Evolutionary conservation across 768 basidiomycete species (phyloP).

Genomic region (Mycena metata): DNA sequence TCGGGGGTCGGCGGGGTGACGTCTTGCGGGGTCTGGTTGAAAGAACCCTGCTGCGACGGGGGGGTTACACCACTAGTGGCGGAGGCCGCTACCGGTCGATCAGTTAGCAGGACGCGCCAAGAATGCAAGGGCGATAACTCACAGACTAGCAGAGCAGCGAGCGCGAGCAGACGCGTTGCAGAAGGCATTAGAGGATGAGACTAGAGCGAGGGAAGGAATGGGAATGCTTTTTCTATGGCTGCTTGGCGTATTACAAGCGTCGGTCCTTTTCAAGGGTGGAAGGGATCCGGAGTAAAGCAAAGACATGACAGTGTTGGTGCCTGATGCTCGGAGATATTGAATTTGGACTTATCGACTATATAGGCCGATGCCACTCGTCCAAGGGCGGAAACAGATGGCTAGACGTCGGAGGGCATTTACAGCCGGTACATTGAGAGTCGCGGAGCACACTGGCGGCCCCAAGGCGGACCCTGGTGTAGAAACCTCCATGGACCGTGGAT

Average conservation of each 20-base stretch:
- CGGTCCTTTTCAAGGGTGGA: too few species aligned
- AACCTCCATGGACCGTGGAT: slow-evolving; percentile 4
- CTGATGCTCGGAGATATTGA: slow-evolving; percentile 27
- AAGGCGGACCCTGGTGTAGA: too few species aligned
- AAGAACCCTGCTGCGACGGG: slow-evolving; percentile 42
- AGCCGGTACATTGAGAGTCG: background rate
- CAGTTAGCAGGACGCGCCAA: background rate
- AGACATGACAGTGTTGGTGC: slow-evolving; percentile 25
- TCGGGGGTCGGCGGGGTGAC: slow-evolving; percentile 34
- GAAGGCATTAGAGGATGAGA: slow-evolving; percentile 33
- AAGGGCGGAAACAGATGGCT: slow-evolving; percentile 11
- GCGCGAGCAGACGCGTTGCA: slow-evolving; percentile 28
- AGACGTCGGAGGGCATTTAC: too few species aligned
- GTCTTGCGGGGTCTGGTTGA: slow-evolving; percentile 36
- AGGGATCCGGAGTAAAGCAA: slow-evolving; percentile 18
- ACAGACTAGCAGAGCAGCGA: slow-evolving; percentile 33
- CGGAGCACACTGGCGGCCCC: background rate
- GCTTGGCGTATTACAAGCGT: slow-evolving; percentile 15
- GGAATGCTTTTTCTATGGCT: slow-evolving; percentile 1
- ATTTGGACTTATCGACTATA: slow-evolving; percentile 28
- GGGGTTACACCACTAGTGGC: slow-evolving; percentile 38
- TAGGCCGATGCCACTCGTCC: slow-evolving; percentile 29
- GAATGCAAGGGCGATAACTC: background rate
- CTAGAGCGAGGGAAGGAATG: background rate
- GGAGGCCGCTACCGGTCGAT: slow-evolving; percentile 36